A percentile compares a stretch with the other conserved stretches of the same genome.
Conservation (phyloP, 2,329 filamentous ascomycete genomes). For the Fusarium poae region DNA sequence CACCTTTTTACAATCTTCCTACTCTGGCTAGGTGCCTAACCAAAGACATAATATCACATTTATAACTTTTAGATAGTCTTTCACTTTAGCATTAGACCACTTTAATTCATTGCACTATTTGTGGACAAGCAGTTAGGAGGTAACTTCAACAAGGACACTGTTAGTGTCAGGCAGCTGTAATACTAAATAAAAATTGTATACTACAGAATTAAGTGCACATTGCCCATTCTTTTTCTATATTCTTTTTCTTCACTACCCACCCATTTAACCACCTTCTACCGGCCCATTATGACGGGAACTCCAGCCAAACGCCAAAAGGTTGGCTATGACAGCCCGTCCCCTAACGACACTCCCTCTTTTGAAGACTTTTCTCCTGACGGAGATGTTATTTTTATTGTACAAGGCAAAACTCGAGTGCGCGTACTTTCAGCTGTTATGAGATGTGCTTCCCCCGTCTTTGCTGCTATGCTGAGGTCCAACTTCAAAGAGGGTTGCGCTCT, state of each 20-base stretch:
- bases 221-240: too few relatives aligned
- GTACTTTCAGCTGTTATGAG: background rate
- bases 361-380: background rate
- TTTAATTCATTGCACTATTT: too few relatives aligned
- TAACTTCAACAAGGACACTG: background rate
- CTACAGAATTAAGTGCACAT: too few relatives aligned
- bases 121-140: too few relatives aligned
- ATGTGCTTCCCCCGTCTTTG: background rate
- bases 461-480: background rate
- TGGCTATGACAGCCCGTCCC: background rate
- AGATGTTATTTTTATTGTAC: conserved; percentile 3
- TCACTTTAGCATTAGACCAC: too few relatives aligned
- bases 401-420: background rate
- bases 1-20: too few relatives aligned
- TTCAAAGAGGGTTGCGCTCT: conserved; percentile 16
- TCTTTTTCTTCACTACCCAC: too few relatives aligned
- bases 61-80: too few relatives aligned
- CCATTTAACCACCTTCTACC: background rate
- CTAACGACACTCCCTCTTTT: background rate
- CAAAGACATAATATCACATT: too few relatives aligned
- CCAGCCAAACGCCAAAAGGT: background rate
- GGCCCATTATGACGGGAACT: background rate
- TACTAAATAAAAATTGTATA: too few relatives aligned
- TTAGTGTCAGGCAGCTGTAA: background rate
- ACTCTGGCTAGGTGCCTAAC: too few relatives aligned